A percentile compares a stretch with the other conserved stretches of the same genome.
These are phyloP conservation scores for Priceomyces medius DNA, from an alignment of 805 yeast genomes.

Conservation along the genomic window DNA sequence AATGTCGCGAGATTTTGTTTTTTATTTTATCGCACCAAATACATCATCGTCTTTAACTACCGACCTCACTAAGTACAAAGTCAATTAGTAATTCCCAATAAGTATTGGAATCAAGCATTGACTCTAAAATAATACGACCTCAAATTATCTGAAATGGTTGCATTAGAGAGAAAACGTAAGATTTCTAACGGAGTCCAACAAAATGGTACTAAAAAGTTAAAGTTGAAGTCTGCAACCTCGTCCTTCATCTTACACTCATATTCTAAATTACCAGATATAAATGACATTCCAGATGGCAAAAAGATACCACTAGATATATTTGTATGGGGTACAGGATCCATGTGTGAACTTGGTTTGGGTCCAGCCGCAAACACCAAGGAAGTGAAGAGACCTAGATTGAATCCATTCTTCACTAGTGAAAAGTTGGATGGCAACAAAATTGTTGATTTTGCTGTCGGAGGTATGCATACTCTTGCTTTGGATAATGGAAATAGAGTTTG, in stretches of 20 bases:
- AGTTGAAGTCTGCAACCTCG: slow-evolving; percentile 27
- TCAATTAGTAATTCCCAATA: too few relatives aligned
- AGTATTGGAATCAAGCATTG: too few relatives aligned
- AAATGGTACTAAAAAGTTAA: slow-evolving; percentile 23
- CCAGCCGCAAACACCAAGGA: slow-evolving; percentile 89
- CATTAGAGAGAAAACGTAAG: slow-evolving; percentile 37
- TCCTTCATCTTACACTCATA: slow-evolving; percentile 51
- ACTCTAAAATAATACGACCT: too few relatives aligned
- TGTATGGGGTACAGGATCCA: slow-evolving; percentile 95
- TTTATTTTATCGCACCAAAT: too few relatives aligned
- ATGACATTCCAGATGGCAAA: slow-evolving; percentile 37
- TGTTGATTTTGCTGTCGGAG: slow-evolving; percentile 90
- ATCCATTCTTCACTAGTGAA: slow-evolving; percentile 66
- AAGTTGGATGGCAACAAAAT: slow-evolving; percentile 52
- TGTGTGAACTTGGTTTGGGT: slow-evolving; percentile 98
- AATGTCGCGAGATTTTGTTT: too few relatives aligned
- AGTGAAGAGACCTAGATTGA: slow-evolving; percentile 93
- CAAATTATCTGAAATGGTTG: slow-evolving; percentile 42
- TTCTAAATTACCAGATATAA: slow-evolving; percentile 46
- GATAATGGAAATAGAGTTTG: slow-evolving; percentile 78
- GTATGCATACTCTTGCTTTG: slow-evolving; percentile 87
- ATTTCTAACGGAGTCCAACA: slow-evolving; percentile 13
- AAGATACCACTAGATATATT: slow-evolving; percentile 66
- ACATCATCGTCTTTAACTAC: too few relatives aligned
- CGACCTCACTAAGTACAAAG: too few relatives aligned